Evolutionary conservation across 352 stramenopile genomes (phyloP).

Genomic region (Phytophthora pseudosyringae): DNA sequence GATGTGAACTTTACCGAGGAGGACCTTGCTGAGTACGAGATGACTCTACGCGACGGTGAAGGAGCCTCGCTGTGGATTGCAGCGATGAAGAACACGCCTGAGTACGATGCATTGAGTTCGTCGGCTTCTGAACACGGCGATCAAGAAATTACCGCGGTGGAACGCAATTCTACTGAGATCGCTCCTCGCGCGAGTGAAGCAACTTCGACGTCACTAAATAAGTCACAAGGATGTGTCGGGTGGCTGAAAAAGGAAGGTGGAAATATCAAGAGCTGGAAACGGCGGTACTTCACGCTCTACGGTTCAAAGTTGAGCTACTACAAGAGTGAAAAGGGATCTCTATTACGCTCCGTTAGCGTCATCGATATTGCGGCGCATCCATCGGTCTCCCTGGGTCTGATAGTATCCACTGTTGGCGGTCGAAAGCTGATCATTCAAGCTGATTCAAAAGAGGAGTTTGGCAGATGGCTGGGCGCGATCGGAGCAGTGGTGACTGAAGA

Average conservation of each 20-base stretch:
- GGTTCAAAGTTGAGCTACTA: slow-evolving; percentile 78
- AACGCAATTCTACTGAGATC: slow-evolving; percentile 9
- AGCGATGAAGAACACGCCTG: slow-evolving; percentile 55
- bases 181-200: slow-evolving; percentile 27
- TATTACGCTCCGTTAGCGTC: slow-evolving; percentile 58
- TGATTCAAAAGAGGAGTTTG: slow-evolving; percentile 68
- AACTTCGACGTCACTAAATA: slow-evolving; percentile 20
- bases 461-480: slow-evolving; percentile 62
- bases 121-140: slow-evolving; percentile 24
- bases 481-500: slow-evolving; percentile 34
- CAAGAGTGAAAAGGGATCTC: slow-evolving; percentile 65
- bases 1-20: slow-evolving; percentile 43
- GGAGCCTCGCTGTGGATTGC: slow-evolving; percentile 60
- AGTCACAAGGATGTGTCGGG: slow-evolving; percentile 51
- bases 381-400: slow-evolving; percentile 48
- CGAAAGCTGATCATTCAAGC: slow-evolving; percentile 68
- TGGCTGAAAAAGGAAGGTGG: slow-evolving; percentile 79
- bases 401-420: slow-evolving; percentile 47
- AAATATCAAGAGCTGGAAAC: slow-evolving; percentile 76
- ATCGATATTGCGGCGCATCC: slow-evolving; percentile 41
- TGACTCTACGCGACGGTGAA: slow-evolving; percentile 34
- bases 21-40: slow-evolving; percentile 40
- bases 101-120: slow-evolving; percentile 32
- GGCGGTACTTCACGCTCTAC: slow-evolving; percentile 77
- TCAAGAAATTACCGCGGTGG: slow-evolving; percentile 14